These are phyloP conservation scores for Suhomyces vadensis DNA, from an alignment of 805 yeast species.

Conservation along the genomic window DNA sequence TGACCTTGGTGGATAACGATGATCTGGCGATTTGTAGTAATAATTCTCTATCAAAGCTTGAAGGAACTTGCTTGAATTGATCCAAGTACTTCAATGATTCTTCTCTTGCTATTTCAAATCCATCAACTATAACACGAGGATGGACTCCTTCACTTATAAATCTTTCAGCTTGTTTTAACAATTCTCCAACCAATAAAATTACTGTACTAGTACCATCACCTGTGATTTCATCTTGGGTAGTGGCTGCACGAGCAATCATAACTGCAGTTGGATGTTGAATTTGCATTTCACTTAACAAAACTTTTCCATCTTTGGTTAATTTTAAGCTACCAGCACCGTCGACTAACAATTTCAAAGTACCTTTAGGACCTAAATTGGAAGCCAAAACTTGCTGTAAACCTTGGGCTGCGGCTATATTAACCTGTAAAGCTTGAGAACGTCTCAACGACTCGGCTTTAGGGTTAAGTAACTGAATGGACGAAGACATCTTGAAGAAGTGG, in stretches of 20 bases:
- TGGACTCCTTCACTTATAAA: slow-evolving; percentile 92
- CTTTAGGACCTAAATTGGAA: slow-evolving; percentile 94
- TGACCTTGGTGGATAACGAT: slow-evolving; percentile 84
- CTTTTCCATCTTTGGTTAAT: slow-evolving; percentile 96
- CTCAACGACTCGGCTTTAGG: slow-evolving; percentile 98
- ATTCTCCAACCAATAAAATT: slow-evolving; percentile 89
- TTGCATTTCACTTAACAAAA: slow-evolving; percentile 92
- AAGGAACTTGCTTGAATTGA: slow-evolving; percentile 54
- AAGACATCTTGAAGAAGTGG: slow-evolving; percentile 37
- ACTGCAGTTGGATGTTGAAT: slow-evolving; percentile 60
- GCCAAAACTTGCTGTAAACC: slow-evolving; percentile 92
- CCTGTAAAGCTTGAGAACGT: slow-evolving; percentile 92
- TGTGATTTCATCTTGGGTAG: slow-evolving; percentile 98
- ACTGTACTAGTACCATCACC: slow-evolving; percentile 99
- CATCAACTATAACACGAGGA: slow-evolving; percentile 92
- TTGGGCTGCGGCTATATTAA: slow-evolving; percentile 93
- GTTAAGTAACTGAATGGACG: slow-evolving; percentile 82
- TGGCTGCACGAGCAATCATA: slow-evolving; percentile 86
- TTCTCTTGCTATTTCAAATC: slow-evolving; percentile 86
- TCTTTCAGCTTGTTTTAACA: slow-evolving; percentile 91
- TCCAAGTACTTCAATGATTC: slow-evolving; percentile 72
- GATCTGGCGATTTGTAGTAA: slow-evolving; percentile 89
- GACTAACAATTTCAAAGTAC: slow-evolving; percentile 93
- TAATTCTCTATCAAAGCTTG: slow-evolving; percentile 77
- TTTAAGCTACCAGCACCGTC: slow-evolving; percentile 96